Percentiles rank a stretch among this genome's conserved stretches.
phyloP scores from a whole-genome alignment of 768 basidiomycete genomes.

The Russula vinacea region DNA sequence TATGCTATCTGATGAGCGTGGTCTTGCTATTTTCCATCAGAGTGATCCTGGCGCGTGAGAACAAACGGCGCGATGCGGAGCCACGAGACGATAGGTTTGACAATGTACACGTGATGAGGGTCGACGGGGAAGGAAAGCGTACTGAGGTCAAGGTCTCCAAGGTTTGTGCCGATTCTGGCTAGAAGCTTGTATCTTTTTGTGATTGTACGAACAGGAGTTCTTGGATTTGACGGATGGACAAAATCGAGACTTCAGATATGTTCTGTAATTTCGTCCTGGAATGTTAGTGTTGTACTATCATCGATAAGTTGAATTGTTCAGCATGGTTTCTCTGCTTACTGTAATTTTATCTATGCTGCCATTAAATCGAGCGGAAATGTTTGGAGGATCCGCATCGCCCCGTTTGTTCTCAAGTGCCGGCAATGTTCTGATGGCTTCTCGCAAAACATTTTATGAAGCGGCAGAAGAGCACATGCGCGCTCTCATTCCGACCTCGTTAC shows the following conservation, averaged over 20 bases:
- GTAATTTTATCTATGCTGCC: too few relatives aligned
- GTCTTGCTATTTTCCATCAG: conserved; percentile 50
- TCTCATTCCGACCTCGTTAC: too few relatives aligned
- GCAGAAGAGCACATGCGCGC: too few relatives aligned
- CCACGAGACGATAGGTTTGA: conserved; percentile 53
- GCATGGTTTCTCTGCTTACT: too few relatives aligned
- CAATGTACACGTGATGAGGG: conserved; percentile 56
- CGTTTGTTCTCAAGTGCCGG: too few relatives aligned
- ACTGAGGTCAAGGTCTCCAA: conserved; percentile 62
- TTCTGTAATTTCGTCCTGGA: conserved; percentile 34
- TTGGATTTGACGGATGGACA: conserved; percentile 70
- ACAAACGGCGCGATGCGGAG: conserved; percentile 59
- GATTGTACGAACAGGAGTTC: conserved; percentile 48
- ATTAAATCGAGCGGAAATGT: too few relatives aligned
- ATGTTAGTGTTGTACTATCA: too few relatives aligned
- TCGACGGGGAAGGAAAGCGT: conserved; percentile 48
- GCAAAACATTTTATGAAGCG: too few relatives aligned
- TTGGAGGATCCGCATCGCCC: too few relatives aligned
- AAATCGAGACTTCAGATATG: conserved; percentile 72
- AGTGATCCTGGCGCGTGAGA: conserved; percentile 53
- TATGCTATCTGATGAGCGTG: conserved; percentile 58
- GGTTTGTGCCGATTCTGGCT: conserved; percentile 39
- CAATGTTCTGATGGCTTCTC: too few relatives aligned
- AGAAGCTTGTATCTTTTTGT: not conserved
- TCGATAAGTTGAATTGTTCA: not conserved